Evolutionary conservation across 2,329 filamentous ascomycete genomes (phyloP).

Genomic region (Berkeleyomyces rouxiae): DNA sequence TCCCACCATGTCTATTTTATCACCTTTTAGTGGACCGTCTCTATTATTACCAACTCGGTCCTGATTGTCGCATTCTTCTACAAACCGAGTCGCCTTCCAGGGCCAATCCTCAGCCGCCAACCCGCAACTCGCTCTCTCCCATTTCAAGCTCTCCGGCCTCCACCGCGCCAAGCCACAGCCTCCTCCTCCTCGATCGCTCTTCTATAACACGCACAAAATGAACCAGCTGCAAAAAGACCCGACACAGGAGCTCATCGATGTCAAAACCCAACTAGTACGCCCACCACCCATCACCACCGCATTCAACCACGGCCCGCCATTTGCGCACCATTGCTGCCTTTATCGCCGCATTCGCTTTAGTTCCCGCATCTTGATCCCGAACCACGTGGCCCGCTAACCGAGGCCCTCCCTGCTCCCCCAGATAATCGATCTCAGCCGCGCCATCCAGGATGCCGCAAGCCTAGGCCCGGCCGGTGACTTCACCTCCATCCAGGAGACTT

Average conservation of each 20-base stretch:
- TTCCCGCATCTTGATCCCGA: not conserved
- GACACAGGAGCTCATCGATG: slow-evolving; percentile 7
- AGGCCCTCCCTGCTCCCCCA: not conserved
- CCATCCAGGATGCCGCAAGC: slow-evolving; percentile 9
- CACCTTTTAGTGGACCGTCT: too few relatives aligned
- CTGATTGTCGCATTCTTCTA: too few relatives aligned
- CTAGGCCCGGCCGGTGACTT: slow-evolving; percentile 12
- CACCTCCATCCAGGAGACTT: slow-evolving; percentile 16
- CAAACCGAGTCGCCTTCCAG: too few relatives aligned
- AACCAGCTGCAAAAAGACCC: not conserved
- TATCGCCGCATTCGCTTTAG: not conserved
- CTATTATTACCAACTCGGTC: too few relatives aligned
- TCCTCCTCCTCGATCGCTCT: too few relatives aligned
- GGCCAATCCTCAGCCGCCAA: too few relatives aligned
- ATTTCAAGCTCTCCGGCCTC: too few relatives aligned
- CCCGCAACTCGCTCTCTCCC: too few relatives aligned
- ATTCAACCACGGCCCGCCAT: not conserved
- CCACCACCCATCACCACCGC: not conserved
- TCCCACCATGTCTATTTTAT: too few relatives aligned
- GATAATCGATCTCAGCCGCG: slow-evolving; percentile 11
- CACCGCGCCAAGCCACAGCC: too few relatives aligned
- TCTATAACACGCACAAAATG: not conserved
- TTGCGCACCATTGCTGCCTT: not conserved
- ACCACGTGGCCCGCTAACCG: too few relatives aligned
- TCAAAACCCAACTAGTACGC: slow-evolving; percentile 10